phyloP scores from a whole-genome alignment of 2,329 filamentous ascomycete species.

The Ciborinia camelliae region DNA sequence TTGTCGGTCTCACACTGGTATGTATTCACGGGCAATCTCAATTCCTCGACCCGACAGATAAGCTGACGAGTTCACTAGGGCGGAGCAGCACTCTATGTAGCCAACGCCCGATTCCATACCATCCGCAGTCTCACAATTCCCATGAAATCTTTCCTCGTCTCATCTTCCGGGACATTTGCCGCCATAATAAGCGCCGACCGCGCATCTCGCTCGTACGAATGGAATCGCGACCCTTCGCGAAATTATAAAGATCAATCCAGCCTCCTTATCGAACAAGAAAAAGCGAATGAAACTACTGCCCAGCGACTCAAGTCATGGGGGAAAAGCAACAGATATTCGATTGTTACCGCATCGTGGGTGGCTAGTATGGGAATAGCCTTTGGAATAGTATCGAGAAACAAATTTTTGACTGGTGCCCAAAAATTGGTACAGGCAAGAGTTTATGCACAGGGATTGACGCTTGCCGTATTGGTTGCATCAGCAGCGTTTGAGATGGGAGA shows the following conservation, averaged over 20 bases:
- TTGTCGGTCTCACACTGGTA: slow-evolving; percentile 65
- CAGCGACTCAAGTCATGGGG: slow-evolving; percentile 70
- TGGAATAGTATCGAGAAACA: slow-evolving; percentile 59
- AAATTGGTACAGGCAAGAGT: slow-evolving; percentile 75
- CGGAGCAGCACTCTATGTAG: slow-evolving; percentile 60
- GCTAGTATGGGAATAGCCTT: slow-evolving; percentile 62
- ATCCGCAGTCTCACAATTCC: slow-evolving; percentile 82
- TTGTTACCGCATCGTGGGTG: slow-evolving; percentile 66
- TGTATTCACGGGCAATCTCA: slow-evolving; percentile 41
- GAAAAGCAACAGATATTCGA: slow-evolving; percentile 63
- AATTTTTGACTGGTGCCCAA: slow-evolving; percentile 59
- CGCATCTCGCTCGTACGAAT: slow-evolving; percentile 68
- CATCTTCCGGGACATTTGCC: slow-evolving; percentile 76
- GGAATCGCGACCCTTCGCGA: slow-evolving; percentile 38
- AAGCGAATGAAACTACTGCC: slow-evolving; percentile 46
- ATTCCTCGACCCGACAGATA: neutral
- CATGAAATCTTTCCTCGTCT: slow-evolving; percentile 86
- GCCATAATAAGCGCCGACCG: slow-evolving; percentile 86
- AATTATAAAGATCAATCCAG: slow-evolving; percentile 39
- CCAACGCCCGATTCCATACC: slow-evolving; percentile 64
- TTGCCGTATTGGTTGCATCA: slow-evolving; percentile 63
- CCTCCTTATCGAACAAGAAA: slow-evolving; percentile 22
- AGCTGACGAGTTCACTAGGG: slow-evolving; percentile 27
- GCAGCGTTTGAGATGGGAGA: slow-evolving; percentile 72
- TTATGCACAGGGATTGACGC: slow-evolving; percentile 68